Percentiles rank a stretch among this genome's conserved stretches.
Evolutionary conservation across 495 filamentous ascomycete genomes (phyloP).

Genomic region (Pseudomonodictys pantanalensis): DNA sequence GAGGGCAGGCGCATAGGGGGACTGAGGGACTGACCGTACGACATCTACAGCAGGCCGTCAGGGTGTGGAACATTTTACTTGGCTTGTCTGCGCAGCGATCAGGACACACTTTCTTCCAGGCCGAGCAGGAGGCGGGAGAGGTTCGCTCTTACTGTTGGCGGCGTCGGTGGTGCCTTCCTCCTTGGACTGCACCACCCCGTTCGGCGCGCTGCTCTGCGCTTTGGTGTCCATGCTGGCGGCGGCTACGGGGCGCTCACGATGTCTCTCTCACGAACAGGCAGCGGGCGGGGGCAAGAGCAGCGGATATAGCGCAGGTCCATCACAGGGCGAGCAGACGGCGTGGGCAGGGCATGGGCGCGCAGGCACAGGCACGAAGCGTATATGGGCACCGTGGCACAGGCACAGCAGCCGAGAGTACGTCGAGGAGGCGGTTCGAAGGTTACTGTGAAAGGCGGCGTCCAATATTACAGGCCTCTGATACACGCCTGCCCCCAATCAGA

Average conservation of each 20-base stretch:
- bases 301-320: constrained; percentile 21
- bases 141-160: too few relatives aligned
- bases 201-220: not conserved
- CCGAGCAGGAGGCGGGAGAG: too few relatives aligned
- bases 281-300: constrained; percentile 5
- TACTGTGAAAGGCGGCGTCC: too few relatives aligned
- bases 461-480: not conserved
- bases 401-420: not conserved
- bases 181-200: constrained; percentile 9
- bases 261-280: not conserved
- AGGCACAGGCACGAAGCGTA: not conserved
- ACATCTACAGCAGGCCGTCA: constrained; percentile 84
- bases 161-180: constrained; percentile 48
- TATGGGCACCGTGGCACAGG: constrained; percentile 5
- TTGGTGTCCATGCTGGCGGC: constrained; percentile 13
- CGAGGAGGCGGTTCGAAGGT: not conserved
- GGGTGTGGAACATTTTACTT: too few relatives aligned
- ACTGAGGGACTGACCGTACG: constrained; percentile 61
- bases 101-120: too few relatives aligned
- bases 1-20: not conserved
- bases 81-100: too few relatives aligned
- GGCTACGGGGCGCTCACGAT: not conserved
- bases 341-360: not conserved
- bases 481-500: not conserved
- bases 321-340: constrained; percentile 8